These are phyloP conservation scores for Jasminum sambac DNA, from an alignment of 257 asterid species.

Conservation along the genomic window DNA sequence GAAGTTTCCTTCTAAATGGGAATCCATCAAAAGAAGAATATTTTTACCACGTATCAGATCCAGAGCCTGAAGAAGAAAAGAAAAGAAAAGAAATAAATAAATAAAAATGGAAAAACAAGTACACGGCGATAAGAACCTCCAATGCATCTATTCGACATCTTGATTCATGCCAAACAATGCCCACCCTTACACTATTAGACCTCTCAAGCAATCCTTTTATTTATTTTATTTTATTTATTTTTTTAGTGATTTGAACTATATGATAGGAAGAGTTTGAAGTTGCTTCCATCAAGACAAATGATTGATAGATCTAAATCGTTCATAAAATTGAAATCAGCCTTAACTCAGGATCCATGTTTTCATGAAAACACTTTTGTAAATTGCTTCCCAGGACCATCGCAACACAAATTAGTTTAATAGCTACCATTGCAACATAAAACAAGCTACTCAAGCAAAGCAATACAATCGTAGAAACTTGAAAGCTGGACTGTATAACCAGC, in stretches of 20 bases:
- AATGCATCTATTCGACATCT: constrained; percentile 5
- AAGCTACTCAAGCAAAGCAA: constrained; percentile 5
- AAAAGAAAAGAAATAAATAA: no score
- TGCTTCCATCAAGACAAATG: neutral
- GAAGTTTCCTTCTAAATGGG: constrained; percentile 97
- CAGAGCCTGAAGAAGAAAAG: constrained; percentile 68
- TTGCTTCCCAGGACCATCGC: constrained; percentile 11
- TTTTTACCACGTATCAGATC: constrained; percentile 94
- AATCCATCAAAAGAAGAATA: constrained; percentile 89
- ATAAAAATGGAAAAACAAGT: constrained; percentile 17
- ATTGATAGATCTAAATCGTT: neutral
- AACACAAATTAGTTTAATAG: no score
- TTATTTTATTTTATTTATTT: no score
- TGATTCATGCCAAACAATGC: neutral
- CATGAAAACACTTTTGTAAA: neutral
- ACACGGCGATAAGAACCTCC: constrained; percentile 15
- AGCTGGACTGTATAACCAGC: neutral
- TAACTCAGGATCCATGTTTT: neutral
- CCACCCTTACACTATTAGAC: no score
- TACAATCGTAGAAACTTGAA: constrained; percentile 10
- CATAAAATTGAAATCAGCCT: neutral
- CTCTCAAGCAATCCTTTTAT: no score
- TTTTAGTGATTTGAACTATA: no score
- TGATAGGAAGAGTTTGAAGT: no score
- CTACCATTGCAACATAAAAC: neutral